Percentiles rank a stretch among this genome's conserved stretches.
These are phyloP conservation scores for Saturnispora kantuleensis DNA, from an alignment of 805 yeast species.

Conservation along the genomic window DNA sequence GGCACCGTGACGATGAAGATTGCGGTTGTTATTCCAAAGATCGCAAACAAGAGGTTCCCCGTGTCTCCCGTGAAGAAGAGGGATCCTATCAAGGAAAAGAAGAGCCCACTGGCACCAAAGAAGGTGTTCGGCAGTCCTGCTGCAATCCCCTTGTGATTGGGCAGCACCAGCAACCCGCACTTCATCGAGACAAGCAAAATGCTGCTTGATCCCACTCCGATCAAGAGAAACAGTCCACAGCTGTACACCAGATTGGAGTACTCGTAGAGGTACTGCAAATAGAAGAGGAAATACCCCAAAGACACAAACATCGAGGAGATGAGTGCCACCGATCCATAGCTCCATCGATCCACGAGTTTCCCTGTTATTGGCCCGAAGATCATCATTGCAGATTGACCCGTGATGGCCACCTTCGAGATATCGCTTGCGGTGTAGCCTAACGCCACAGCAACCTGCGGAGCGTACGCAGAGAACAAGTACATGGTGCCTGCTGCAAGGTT, in stretches of 20 bases:
- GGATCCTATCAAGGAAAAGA: constrained; percentile 49
- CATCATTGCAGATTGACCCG: constrained; percentile 59
- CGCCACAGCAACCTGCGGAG: constrained; percentile 61
- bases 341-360: constrained; percentile 47
- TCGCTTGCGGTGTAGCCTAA: constrained; percentile 52
- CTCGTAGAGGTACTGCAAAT: constrained; percentile 36
- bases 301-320: constrained; percentile 41
- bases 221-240: constrained; percentile 37
- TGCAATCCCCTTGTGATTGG: constrained; percentile 60
- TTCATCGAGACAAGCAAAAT: constrained; percentile 57
- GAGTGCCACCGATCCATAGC: constrained; percentile 44
- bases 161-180: constrained; percentile 64
- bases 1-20: constrained; percentile 40
- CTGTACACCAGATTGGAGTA: constrained; percentile 33
- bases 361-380: constrained; percentile 63
- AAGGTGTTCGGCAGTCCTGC: constrained; percentile 67
- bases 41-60: constrained; percentile 38
- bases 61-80: constrained; percentile 50
- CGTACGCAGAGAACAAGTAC: constrained; percentile 66
- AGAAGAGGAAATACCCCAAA: constrained; percentile 47
- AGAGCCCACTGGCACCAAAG: constrained; percentile 65
- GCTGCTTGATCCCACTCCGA: constrained; percentile 65
- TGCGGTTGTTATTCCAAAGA: constrained; percentile 33
- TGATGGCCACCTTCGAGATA: constrained; percentile 53
- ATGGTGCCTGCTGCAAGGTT: constrained; percentile 58